Evolutionary conservation across 139 green algal species (phyloP), one percentile per base, ranked within the genome.

Genomic region (Astrephomene gubernaculifera): DNA sequence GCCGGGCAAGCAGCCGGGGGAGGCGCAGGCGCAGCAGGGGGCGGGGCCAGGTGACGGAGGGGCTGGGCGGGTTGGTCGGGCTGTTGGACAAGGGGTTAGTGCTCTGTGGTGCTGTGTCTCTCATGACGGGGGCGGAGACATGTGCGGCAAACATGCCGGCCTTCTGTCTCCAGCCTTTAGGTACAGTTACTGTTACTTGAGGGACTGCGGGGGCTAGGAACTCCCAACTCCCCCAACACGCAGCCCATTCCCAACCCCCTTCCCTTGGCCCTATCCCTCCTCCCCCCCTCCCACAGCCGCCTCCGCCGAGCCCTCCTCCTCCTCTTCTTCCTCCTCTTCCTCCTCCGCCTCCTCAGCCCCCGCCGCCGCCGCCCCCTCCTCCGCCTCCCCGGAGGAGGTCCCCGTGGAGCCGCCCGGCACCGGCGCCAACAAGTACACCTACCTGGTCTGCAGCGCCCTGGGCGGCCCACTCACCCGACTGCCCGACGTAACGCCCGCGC

Each of bases 361-460:
- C n/a, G 78, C 36, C 1, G 8, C 75, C 38, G 41, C 74, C 2
- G 57, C 54, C 12, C 31, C 75, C 5, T 17, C 52, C 2, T 53
- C 54, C 41, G 90, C 93, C 25, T 86, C 83, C 31, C 68, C 68
- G 17, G 68, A n/a, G n/a, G 82, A 89, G 25, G 89, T 93, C 27
- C 95, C 94, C 1, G 45, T 74, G 10, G 95, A 97, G 90, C 22
- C 75, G 25, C 31, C 78, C 29, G 65, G 65, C 64, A 78, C 25
- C 7, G 95, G 95, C 54, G 74, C 91, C 82, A 98, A 98, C 83
- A 83, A 72, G 27, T 94, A 94, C 86, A 90, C 91, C 24, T 98
- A 98, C 92, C 96, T 93, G 82, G 93, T 95, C 9, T 93, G 84
- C 75, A 91, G 85, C 81, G 61, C 89, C 41, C 90, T 96, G 33